A percentile compares a stretch with the other conserved stretches of the same genome.
These are phyloP conservation scores for Chlorella sp. DNA, from an alignment of 139 green algal species.

Conservation along the genomic window DNA sequence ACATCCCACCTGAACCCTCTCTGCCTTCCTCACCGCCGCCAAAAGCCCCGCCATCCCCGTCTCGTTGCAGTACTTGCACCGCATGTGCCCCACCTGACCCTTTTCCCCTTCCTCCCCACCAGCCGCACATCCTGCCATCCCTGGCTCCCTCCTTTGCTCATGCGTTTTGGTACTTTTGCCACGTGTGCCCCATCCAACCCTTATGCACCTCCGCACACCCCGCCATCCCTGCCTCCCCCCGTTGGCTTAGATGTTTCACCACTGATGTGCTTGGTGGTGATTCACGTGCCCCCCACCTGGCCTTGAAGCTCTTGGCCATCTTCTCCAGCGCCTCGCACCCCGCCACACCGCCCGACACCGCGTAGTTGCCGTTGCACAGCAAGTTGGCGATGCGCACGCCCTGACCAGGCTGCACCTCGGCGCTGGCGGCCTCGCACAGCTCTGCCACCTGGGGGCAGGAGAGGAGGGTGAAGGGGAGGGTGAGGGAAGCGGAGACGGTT, in stretches of 20 bases:
- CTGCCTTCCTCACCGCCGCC: background rate
- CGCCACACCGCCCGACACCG: conserved; percentile 88
- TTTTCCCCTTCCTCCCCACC: conserved; percentile 50
- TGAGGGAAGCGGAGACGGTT: background rate
- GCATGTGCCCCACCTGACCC: background rate
- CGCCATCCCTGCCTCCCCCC: background rate
- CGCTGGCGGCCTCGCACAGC: conserved; percentile 87
- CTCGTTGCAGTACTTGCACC: no score
- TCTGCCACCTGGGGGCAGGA: conserved; percentile 61
- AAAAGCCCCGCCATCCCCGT: background rate
- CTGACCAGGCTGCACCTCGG: conserved; percentile 71
- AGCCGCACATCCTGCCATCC: conserved; percentile 86
- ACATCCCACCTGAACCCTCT: background rate
- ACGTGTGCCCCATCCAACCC: no score
- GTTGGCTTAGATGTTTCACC: no score
- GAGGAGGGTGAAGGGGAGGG: background rate
- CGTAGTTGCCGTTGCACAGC: conserved; percentile 98
- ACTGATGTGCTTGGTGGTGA: no score
- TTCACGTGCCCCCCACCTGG: conserved; percentile 27
- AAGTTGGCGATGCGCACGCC: conserved; percentile 97
- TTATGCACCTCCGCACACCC: background rate
- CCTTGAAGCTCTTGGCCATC: conserved; percentile 58
- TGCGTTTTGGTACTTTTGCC: no score
- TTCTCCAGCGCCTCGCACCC: conserved; percentile 82
- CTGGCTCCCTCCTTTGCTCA: background rate